A percentile compares a stretch with the other conserved stretches of the same genome.
These are phyloP conservation scores for Falciphora oryzae DNA, from an alignment of 2,329 filamentous ascomycete genomes.

Conservation along the genomic window DNA sequence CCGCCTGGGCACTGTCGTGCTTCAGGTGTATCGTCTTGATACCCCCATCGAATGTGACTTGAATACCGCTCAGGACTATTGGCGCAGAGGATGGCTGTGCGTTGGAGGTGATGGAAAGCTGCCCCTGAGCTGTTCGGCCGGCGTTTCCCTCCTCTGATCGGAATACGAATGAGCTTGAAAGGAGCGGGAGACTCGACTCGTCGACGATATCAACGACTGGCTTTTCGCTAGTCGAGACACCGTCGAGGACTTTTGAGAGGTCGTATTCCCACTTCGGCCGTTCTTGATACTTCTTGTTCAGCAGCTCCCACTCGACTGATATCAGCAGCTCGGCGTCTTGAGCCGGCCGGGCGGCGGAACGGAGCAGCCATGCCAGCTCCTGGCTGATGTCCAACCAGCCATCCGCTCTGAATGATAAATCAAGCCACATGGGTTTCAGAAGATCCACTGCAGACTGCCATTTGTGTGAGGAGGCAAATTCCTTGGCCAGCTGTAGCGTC, in stretches of 20 bases:
- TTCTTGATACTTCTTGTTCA: constrained; percentile 50
- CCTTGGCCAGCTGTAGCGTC: constrained; percentile 50
- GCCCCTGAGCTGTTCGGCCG: constrained; percentile 52
- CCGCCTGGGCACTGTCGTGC: constrained; percentile 28
- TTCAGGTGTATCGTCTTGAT: constrained; percentile 49
- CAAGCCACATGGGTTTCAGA: constrained; percentile 52
- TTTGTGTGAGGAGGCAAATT: constrained; percentile 42
- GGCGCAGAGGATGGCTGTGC: constrained; percentile 47
- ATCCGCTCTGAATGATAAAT: constrained; percentile 49
- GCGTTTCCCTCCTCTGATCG: constrained; percentile 53
- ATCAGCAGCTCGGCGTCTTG: constrained; percentile 51
- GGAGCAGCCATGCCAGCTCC: constrained; percentile 55
- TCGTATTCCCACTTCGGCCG: constrained; percentile 57
- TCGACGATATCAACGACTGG: constrained; percentile 47
- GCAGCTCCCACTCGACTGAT: constrained; percentile 60
- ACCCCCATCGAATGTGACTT: constrained; percentile 51
- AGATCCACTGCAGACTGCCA: constrained; percentile 51
- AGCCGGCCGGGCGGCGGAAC: constrained; percentile 47
- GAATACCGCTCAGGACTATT: constrained; percentile 44
- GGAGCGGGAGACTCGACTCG: constrained; percentile 26
- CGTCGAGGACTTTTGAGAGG: constrained; percentile 50
- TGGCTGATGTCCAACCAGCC: constrained; percentile 56
- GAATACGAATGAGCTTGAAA: constrained; percentile 46
- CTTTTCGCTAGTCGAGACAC: constrained; percentile 34
- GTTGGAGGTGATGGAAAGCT: constrained; percentile 52